Conservation (phyloP, 768 basidiomycete genomes). For the Coprinopsis strossmayeri region DNA sequence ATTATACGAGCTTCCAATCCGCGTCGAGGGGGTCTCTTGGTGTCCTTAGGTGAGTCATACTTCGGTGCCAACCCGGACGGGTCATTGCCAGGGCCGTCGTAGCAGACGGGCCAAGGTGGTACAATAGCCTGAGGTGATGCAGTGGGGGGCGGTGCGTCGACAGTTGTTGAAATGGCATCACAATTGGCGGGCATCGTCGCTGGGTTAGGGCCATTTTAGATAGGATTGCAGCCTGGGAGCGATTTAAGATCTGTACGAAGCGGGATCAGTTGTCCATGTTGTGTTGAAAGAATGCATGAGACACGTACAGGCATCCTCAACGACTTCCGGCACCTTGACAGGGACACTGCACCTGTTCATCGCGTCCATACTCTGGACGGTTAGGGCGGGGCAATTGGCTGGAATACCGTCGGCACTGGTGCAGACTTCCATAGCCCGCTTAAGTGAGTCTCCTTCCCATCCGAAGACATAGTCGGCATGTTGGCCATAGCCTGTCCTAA, state of each 20-base stretch:
- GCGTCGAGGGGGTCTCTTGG: too few relatives aligned
- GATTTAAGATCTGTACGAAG: slow-evolving; percentile 2
- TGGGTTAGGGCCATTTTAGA: background rate
- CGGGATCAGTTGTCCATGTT: background rate
- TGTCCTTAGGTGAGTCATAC: too few relatives aligned
- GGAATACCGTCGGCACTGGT: slow-evolving; percentile 5
- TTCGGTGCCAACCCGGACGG: too few relatives aligned
- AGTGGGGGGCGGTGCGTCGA: slow-evolving; percentile 6
- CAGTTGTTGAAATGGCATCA: background rate
- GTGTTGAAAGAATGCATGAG: background rate
- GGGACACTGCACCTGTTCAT: slow-evolving; percentile 6
- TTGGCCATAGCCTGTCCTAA: slow-evolving; percentile 8
- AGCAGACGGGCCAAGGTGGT: slow-evolving; percentile 10
- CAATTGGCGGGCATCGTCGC: slow-evolving; percentile 5
- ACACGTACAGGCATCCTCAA: slow-evolving; percentile 6
- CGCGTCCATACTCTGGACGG: slow-evolving; percentile 7
- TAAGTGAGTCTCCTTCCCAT: slow-evolving; percentile 11
- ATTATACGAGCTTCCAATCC: too few relatives aligned
- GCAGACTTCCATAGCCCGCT: slow-evolving; percentile 9
- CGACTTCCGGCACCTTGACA: slow-evolving; percentile 6
- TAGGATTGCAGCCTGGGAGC: slow-evolving; percentile 9
- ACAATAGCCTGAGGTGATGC: background rate
- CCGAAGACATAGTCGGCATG: slow-evolving; percentile 12
- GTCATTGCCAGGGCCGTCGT: too few relatives aligned
- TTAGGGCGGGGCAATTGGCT: slow-evolving; percentile 6